A percentile compares a stretch with the other conserved stretches of the same genome.
Conservation (phyloP, 2,329 filamentous ascomycete genomes). For the Beauveria bassiana region DNA sequence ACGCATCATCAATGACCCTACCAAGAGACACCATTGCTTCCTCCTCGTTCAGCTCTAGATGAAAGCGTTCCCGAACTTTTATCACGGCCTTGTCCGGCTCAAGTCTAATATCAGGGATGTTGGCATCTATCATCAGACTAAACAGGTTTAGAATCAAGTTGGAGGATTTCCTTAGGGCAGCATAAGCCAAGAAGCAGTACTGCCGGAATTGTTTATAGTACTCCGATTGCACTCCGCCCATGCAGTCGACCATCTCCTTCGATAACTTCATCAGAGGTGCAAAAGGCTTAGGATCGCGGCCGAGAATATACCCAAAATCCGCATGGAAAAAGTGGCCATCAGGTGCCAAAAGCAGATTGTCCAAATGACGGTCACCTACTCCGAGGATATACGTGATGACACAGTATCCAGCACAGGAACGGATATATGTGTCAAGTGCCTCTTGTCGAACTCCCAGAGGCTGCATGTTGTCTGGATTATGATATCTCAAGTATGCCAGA, state of each 20-base stretch:
- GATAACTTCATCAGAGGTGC: conserved; percentile 95
- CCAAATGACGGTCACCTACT: conserved; percentile 89
- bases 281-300: conserved; percentile 94
- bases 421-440: conserved; percentile 89
- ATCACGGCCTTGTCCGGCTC: conserved; percentile 90
- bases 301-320: conserved; percentile 96
- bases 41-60: conserved; percentile 83
- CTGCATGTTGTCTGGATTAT: conserved; percentile 79
- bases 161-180: conserved; percentile 78
- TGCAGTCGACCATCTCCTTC: conserved; percentile 97
- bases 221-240: conserved; percentile 76
- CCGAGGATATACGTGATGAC: conserved; percentile 97
- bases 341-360: conserved; percentile 86
- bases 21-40: conserved; percentile 86
- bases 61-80: conserved; percentile 92
- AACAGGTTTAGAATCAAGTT: conserved; percentile 94
- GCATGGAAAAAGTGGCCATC: conserved; percentile 96
- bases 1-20: conserved; percentile 80
- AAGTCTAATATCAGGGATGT: conserved; percentile 88
- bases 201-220: conserved; percentile 88
- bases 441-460: conserved; percentile 85
- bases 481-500: conserved; percentile 75
- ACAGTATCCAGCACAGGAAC: conserved; percentile 94
- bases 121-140: conserved; percentile 93
- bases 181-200: conserved; percentile 93